phyloP scores from a whole-genome alignment of 805 yeast species.

The Candida schatavii region DNA sequence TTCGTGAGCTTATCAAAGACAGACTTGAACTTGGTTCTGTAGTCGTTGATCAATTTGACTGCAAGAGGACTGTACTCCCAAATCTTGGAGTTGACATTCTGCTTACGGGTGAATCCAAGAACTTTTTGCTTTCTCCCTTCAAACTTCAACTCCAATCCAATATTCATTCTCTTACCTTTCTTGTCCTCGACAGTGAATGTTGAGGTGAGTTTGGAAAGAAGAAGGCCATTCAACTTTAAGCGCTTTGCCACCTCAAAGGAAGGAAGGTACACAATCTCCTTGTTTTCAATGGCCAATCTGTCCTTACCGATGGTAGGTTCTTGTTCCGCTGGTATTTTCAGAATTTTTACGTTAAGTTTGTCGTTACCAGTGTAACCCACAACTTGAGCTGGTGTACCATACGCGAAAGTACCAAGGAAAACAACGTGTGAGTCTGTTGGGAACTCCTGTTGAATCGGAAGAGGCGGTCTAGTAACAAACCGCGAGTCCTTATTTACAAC shows the following conservation, averaged over 20 bases:
- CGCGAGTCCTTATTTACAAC: slow-evolving; percentile 75
- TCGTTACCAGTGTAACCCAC: slow-evolving; percentile 52
- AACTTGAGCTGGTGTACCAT: slow-evolving; percentile 74
- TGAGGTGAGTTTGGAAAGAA: slow-evolving; percentile 77
- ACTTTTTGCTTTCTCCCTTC: slow-evolving; percentile 80
- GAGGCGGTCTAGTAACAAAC: slow-evolving; percentile 66
- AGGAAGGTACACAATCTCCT: slow-evolving; percentile 58
- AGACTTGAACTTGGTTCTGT: slow-evolving; percentile 57
- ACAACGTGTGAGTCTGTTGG: slow-evolving; percentile 71
- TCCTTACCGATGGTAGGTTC: slow-evolving; percentile 68
- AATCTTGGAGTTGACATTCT: slow-evolving; percentile 40
- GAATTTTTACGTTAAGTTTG: slow-evolving; percentile 50
- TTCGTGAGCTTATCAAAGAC: slow-evolving; percentile 45
- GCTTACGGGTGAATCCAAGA: slow-evolving; percentile 76
- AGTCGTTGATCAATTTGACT: slow-evolving; percentile 59
- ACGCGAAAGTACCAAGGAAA: slow-evolving; percentile 81
- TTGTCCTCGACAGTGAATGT: slow-evolving; percentile 58
- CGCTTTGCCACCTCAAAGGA: slow-evolving; percentile 61
- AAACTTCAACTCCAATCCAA: slow-evolving; percentile 84
- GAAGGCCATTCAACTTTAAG: slow-evolving; percentile 56
- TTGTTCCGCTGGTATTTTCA: slow-evolving; percentile 32
- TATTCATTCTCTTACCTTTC: slow-evolving; percentile 48
- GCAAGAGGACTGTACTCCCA: slow-evolving; percentile 89
- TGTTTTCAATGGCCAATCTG: slow-evolving; percentile 56
- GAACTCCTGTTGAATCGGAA: slow-evolving; percentile 78